Evolutionary conservation across 1,284 basidiomycete genomes (phyloP).

Genomic region (Phylloporus sp.): DNA sequence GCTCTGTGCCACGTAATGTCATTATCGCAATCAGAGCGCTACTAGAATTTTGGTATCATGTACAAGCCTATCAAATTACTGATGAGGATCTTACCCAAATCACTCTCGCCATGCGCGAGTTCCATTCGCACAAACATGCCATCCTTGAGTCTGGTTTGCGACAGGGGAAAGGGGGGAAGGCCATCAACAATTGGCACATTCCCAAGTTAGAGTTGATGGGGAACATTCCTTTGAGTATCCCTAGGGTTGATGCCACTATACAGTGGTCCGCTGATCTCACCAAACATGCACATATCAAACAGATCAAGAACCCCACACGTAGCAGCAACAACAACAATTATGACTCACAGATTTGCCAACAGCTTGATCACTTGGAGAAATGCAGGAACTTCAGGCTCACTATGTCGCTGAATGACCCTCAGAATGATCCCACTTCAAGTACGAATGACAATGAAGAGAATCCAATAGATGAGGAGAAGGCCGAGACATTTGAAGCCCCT

Average conservation of each 20-base stretch:
- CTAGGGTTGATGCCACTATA: slow-evolving; percentile 30
- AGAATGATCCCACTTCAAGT: not conserved
- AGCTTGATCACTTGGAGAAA: slow-evolving; percentile 40
- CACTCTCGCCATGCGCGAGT: too few relatives aligned
- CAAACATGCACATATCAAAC: slow-evolving; percentile 40
- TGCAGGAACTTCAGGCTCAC: slow-evolving; percentile 1
- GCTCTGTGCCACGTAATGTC: too few relatives aligned
- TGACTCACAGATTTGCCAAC: too few relatives aligned
- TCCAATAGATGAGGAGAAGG: not conserved
- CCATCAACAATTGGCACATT: slow-evolving; percentile 7
- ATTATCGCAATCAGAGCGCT: too few relatives aligned
- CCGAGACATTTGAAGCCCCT: not conserved
- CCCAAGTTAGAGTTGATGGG: slow-evolving; percentile 38
- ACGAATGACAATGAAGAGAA: not conserved
- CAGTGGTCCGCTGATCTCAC: slow-evolving; percentile 45
- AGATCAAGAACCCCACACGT: too few relatives aligned
- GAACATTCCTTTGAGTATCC: slow-evolving; percentile 38
- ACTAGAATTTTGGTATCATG: too few relatives aligned
- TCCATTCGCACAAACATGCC: slow-evolving; percentile 12
- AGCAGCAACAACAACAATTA: too few relatives aligned
- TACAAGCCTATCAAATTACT: too few relatives aligned
- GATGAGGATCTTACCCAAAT: slow-evolving; percentile 4
- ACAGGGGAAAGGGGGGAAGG: not conserved
- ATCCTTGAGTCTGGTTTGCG: slow-evolving; percentile 16
- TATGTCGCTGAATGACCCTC: not conserved